Conservation (phyloP, 345 rosid genomes). For the Heritiera littoralis region DNA sequence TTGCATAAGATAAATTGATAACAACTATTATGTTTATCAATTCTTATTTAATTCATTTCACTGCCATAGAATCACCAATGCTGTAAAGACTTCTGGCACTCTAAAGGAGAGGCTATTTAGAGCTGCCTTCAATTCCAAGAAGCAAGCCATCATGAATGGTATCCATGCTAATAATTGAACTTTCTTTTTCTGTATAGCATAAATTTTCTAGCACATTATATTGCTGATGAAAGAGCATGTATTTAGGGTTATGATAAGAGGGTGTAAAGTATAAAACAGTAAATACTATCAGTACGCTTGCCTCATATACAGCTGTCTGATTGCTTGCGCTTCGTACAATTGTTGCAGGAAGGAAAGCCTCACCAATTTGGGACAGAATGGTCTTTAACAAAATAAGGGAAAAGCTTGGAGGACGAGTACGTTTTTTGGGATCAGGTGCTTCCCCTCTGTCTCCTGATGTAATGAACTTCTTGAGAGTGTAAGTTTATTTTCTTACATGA, state of each 20-base stretch:
- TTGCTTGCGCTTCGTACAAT: slow-evolving; percentile 11
- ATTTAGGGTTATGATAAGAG: neutral
- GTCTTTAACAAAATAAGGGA: slow-evolving; percentile 80
- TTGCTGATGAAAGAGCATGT: neutral
- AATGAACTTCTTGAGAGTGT: slow-evolving; percentile 85
- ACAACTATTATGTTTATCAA: slow-evolving; percentile 9
- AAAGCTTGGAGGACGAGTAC: slow-evolving; percentile 85
- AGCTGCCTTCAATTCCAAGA: slow-evolving; percentile 82
- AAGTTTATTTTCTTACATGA: slow-evolving; percentile 36
- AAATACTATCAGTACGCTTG: neutral
- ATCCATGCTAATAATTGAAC: slow-evolving; percentile 17
- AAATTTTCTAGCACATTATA: neutral
- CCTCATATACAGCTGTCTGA: neutral
- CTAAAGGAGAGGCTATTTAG: slow-evolving; percentile 71
- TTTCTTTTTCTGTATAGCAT: neutral
- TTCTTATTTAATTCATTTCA: slow-evolving; percentile 24
- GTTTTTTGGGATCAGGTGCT: slow-evolving; percentile 79
- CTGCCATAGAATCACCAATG: slow-evolving; percentile 61
- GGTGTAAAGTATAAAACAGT: neutral
- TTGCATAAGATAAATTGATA: slow-evolving; percentile 13
- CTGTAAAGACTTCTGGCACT: slow-evolving; percentile 72
- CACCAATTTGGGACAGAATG: slow-evolving; percentile 80
- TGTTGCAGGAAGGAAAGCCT: slow-evolving; percentile 61
- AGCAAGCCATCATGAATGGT: slow-evolving; percentile 78
- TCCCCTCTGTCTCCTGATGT: slow-evolving; percentile 90